phyloP scores from a whole-genome alignment of 2,329 filamentous ascomycete genomes.

The Phialophora verrucosa region DNA sequence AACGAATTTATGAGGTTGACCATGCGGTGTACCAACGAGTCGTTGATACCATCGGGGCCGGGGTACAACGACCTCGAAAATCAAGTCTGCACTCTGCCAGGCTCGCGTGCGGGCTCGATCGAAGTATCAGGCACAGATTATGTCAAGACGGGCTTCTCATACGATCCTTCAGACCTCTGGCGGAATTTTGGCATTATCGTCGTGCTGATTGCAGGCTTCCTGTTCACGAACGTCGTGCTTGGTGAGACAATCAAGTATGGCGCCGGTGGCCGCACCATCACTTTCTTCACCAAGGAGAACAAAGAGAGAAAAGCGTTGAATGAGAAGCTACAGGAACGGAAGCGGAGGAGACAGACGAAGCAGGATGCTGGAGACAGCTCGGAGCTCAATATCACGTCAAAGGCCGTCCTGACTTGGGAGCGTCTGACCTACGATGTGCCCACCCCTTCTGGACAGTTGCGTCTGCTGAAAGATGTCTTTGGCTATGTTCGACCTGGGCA shows the following conservation, averaged over 20 bases:
- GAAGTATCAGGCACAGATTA: constrained; percentile 71
- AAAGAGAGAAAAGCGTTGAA: constrained; percentile 48
- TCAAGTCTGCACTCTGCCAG: constrained; percentile 81
- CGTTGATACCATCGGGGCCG: constrained; percentile 72
- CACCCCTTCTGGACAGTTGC: constrained; percentile 52
- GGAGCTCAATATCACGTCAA: constrained; percentile 59
- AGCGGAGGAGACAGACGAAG: constrained; percentile 45
- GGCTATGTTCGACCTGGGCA: constrained; percentile 58
- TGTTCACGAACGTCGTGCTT: constrained; percentile 47
- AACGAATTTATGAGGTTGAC: constrained; percentile 78
- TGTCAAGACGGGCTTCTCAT: constrained; percentile 71
- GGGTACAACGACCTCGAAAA: constrained; percentile 73
- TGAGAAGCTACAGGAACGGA: constrained; percentile 49
- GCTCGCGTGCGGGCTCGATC: constrained; percentile 69
- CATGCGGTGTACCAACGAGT: constrained; percentile 70
- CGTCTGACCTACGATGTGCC: constrained; percentile 58
- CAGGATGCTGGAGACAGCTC: constrained; percentile 47
- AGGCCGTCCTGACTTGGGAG: constrained; percentile 62
- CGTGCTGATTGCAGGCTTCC: constrained; percentile 46
- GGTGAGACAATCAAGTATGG: constrained; percentile 49
- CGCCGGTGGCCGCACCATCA: constrained; percentile 50
- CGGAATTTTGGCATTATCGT: constrained; percentile 56
- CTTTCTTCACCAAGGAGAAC: constrained; percentile 50
- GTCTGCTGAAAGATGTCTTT: constrained; percentile 54
- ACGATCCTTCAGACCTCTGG: constrained; percentile 72